Evolutionary conservation across 176 grass and related monocot species (phyloP).

Genomic region (Pontederia paniculata): DNA sequence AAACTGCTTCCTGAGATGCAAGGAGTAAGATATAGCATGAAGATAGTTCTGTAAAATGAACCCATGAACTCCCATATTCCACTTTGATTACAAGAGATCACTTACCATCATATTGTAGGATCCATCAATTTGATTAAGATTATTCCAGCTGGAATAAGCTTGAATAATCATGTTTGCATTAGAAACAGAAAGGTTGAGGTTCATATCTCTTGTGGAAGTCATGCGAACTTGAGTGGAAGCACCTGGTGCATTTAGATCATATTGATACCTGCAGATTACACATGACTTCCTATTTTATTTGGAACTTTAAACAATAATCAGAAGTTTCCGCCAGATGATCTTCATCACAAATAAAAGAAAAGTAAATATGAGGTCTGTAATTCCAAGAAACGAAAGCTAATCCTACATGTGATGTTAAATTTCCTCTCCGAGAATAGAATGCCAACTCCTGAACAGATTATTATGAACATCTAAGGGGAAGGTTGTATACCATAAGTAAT

Average conservation of each 20-base stretch:
- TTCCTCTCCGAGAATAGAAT: no score
- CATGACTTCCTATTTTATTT: no score
- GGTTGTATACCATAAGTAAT: no score
- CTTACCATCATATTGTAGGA: constrained; percentile 52
- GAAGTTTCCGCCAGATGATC: no score
- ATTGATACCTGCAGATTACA: constrained; percentile 56
- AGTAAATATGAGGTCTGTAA: no score
- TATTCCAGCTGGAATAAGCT: constrained; percentile 98
- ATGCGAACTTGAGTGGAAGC: constrained; percentile 63
- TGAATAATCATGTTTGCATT: constrained; percentile 94
- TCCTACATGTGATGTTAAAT: no score
- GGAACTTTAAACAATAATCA: no score
- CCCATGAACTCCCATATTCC: not conserved
- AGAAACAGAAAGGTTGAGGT: constrained; percentile 76
- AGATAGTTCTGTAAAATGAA: not conserved
- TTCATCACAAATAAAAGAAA: no score
- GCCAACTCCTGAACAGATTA: no score
- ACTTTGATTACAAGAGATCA: not conserved
- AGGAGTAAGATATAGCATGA: constrained; percentile 13
- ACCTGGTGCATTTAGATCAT: constrained; percentile 71
- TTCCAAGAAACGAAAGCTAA: no score
- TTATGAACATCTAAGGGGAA: no score
- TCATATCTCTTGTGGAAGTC: constrained; percentile 80
- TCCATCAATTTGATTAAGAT: constrained; percentile 76
- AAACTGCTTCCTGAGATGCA: constrained; percentile 48